A percentile compares a stretch with the other conserved stretches of the same genome.
Conservation (phyloP, 257 asterid species). For the Plantago elongata region DNA sequence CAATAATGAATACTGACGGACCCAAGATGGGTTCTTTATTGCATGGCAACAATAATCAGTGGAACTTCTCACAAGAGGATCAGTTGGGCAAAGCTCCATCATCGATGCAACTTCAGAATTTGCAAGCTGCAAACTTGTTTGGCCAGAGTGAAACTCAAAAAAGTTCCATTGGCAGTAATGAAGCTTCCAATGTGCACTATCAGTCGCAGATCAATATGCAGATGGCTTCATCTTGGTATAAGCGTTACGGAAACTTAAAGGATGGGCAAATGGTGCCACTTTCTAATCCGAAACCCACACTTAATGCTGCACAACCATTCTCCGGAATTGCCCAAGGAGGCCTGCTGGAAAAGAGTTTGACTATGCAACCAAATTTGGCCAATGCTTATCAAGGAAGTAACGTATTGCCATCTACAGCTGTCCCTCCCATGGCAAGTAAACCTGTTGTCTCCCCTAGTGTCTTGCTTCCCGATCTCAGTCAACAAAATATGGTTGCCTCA, state of each 20-base stretch:
- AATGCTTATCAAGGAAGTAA: conserved; percentile 29
- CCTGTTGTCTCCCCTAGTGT: conserved; percentile 23
- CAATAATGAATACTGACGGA: conserved; percentile 19
- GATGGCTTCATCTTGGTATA: conserved; percentile 55
- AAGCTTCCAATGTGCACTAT: conserved; percentile 21
- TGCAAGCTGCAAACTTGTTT: conserved; percentile 21
- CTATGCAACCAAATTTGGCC: conserved; percentile 31
- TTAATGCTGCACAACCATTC: conserved; percentile 24
- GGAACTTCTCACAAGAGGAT: conserved; percentile 29
- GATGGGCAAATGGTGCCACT: conserved; percentile 34
- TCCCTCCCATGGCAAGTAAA: conserved; percentile 21
- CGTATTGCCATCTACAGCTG: conserved; percentile 27
- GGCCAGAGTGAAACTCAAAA: conserved; percentile 24
- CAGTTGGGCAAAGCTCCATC: conserved; percentile 29
- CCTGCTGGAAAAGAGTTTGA: conserved; percentile 27
- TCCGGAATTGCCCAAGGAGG: conserved; percentile 28
- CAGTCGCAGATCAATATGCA: conserved; percentile 34
- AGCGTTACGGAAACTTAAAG: conserved; percentile 38
- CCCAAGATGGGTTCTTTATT: conserved; percentile 24
- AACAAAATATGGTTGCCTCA: conserved; percentile 30
- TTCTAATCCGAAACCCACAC: conserved; percentile 23
- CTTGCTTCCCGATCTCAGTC: conserved; percentile 31
- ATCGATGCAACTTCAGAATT: conserved; percentile 22
- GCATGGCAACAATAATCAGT: conserved; percentile 21
- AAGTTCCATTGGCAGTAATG: conserved; percentile 22